Percentiles rank a stretch among this genome's conserved stretches.
Conservation (phyloP, 2,329 filamentous ascomycete genomes). For the Penicillium sp. region DNA sequence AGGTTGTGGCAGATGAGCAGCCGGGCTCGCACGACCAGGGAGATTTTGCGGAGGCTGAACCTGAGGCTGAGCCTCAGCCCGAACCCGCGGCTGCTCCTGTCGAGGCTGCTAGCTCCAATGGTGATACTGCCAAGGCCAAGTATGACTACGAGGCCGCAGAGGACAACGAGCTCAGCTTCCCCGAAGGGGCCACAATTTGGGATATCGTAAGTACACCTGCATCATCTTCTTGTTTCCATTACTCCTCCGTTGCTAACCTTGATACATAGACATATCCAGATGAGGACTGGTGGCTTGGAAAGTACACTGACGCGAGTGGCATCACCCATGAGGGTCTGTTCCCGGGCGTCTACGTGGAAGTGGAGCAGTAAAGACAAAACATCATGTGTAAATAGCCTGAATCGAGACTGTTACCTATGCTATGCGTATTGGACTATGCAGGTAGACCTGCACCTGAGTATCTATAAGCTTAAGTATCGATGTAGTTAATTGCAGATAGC, state of each 20-base stretch:
- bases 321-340: conserved; percentile 63
- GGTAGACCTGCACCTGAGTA: not conserved
- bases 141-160: conserved; percentile 98
- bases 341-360: conserved; percentile 50
- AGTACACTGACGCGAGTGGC: conserved; percentile 61
- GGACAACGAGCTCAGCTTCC: conserved; percentile 82
- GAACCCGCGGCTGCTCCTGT: conserved; percentile 36
- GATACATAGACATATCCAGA: conserved; percentile 76
- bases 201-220: conserved; percentile 58
- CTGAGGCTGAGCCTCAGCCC: conserved; percentile 27
- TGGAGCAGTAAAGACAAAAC: conserved; percentile 28
- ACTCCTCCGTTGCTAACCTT: conserved; percentile 21
- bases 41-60: conserved; percentile 22
- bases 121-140: conserved; percentile 71
- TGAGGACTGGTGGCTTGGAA: conserved; percentile 97
- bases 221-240: not conserved
- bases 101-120: conserved; percentile 31
- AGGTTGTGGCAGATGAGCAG: conserved; percentile 63
- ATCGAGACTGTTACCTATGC: not conserved
- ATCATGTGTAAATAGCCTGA: conserved; percentile 11
- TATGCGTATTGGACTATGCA: not conserved
- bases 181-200: conserved; percentile 77
- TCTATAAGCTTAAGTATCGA: not conserved
- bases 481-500: too few relatives aligned
- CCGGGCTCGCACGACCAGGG: conserved; percentile 26